phyloP scores from a whole-genome alignment of 192 early-diverging fungal species.

The Podila clonocystis region DNA sequence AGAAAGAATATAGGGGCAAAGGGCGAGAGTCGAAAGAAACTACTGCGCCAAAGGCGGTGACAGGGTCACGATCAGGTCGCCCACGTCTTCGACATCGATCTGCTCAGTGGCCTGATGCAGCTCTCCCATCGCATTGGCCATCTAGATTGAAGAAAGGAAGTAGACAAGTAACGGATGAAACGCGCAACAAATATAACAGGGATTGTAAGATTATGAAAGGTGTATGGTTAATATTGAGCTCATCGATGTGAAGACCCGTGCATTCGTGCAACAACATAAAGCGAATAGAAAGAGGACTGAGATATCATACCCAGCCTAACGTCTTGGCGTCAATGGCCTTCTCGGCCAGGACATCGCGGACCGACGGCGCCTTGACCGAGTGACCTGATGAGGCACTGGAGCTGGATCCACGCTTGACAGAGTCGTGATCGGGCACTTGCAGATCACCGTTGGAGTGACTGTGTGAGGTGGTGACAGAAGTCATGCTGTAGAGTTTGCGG shows the following conservation, averaged over 20 bases:
- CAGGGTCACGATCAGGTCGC: constrained; percentile 45
- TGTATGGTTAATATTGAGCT: neutral
- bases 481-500: constrained; percentile 50
- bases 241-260: too few species aligned
- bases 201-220: neutral
- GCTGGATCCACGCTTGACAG: neutral
- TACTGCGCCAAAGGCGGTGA: constrained; percentile 25
- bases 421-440: constrained; percentile 2
- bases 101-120: constrained; percentile 48
- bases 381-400: constrained; percentile 22
- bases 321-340: constrained; percentile 49
- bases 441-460: constrained; percentile 21
- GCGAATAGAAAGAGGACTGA: neutral
- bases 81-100: constrained; percentile 51
- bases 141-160: constrained; percentile 1
- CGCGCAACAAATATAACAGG: neutral
- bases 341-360: constrained; percentile 42
- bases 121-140: constrained; percentile 46
- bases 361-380: constrained; percentile 40
- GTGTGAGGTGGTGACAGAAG: constrained; percentile 18
- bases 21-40: too few species aligned
- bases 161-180: neutral
- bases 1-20: neutral
- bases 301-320: constrained; percentile 37
- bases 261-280: neutral